Evolutionary conservation across 768 basidiomycete genomes (phyloP).

Genomic region (Ramaria rubella): DNA sequence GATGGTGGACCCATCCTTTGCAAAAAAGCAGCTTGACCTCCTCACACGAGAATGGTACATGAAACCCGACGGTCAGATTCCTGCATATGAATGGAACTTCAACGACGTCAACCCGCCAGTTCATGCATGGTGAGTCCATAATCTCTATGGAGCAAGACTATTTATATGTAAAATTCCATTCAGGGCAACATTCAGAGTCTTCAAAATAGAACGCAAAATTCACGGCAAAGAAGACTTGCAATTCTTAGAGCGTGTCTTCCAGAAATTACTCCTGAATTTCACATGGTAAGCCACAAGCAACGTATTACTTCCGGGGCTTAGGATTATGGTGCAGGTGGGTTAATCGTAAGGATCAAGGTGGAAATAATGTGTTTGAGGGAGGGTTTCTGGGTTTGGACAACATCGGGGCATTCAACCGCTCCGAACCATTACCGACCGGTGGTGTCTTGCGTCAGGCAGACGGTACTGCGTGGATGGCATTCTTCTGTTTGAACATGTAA

Average conservation of each 20-base stretch:
- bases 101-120: slow-evolving; percentile 98
- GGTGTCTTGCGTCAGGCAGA: slow-evolving; percentile 94
- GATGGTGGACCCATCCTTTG: slow-evolving; percentile 89
- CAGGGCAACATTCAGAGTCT: slow-evolving; percentile 95
- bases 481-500: slow-evolving; percentile 95
- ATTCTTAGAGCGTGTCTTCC: slow-evolving; percentile 97
- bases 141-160: neutral
- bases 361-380: slow-evolving; percentile 96
- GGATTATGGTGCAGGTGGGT: slow-evolving; percentile 67
- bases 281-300: slow-evolving; percentile 58
- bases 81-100: slow-evolving; percentile 99
- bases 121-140: slow-evolving; percentile 73
- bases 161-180: neutral
- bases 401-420: slow-evolving; percentile 96
- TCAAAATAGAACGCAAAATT: slow-evolving; percentile 98
- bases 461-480: slow-evolving; percentile 99
- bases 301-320: neutral
- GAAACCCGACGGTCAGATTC: slow-evolving; percentile 98
- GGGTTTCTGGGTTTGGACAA: slow-evolving; percentile 98
- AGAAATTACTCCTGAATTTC: slow-evolving; percentile 93
- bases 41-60: slow-evolving; percentile 99
- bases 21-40: slow-evolving; percentile 95
- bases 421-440: slow-evolving; percentile 92
- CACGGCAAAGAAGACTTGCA: slow-evolving; percentile 83
- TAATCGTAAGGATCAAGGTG: slow-evolving; percentile 92